These are phyloP conservation scores for Suillus cothurnatus DNA, from an alignment of 768 basidiomycete genomes.

Conservation along the genomic window DNA sequence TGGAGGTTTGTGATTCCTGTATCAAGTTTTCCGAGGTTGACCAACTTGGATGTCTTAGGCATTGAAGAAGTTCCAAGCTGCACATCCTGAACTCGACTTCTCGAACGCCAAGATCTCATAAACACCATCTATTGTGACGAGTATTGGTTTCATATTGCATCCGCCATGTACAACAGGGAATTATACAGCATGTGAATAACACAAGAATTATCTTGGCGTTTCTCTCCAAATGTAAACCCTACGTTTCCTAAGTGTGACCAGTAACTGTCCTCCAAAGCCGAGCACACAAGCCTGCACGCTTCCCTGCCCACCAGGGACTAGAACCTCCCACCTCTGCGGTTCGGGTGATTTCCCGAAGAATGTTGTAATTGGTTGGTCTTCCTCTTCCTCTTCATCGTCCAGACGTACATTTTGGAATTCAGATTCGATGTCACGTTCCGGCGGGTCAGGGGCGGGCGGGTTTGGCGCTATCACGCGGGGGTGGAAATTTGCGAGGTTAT, in stretches of 20 bases:
- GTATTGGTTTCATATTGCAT: neutral
- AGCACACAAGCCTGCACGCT: constrained; percentile 44
- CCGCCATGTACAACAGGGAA: neutral
- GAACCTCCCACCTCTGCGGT: constrained; percentile 23
- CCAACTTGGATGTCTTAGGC: constrained; percentile 46
- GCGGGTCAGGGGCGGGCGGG: constrained; percentile 42
- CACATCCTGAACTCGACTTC: constrained; percentile 94
- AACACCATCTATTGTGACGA: neutral
- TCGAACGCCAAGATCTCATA: constrained; percentile 88
- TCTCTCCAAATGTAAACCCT: constrained; percentile 30
- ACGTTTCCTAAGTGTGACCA: constrained; percentile 26
- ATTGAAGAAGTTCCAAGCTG: constrained; percentile 84
- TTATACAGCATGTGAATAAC: constrained; percentile 8
- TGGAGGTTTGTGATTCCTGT: constrained; percentile 57
- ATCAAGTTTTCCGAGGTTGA: neutral
- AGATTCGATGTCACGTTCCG: constrained; percentile 28
- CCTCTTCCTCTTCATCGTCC: constrained; percentile 30
- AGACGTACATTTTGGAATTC: constrained; percentile 25
- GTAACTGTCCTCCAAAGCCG: constrained; percentile 41
- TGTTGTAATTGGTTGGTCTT: constrained; percentile 5
- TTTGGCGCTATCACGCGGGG: constrained; percentile 33
- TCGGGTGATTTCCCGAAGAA: constrained; percentile 20
- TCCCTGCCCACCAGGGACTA: constrained; percentile 17
- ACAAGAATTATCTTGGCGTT: constrained; percentile 15
- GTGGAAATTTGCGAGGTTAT: constrained; percentile 49